These are phyloP conservation scores for Fusarium citri DNA, from an alignment of 2,329 filamentous ascomycete genomes.

Conservation along the genomic window DNA sequence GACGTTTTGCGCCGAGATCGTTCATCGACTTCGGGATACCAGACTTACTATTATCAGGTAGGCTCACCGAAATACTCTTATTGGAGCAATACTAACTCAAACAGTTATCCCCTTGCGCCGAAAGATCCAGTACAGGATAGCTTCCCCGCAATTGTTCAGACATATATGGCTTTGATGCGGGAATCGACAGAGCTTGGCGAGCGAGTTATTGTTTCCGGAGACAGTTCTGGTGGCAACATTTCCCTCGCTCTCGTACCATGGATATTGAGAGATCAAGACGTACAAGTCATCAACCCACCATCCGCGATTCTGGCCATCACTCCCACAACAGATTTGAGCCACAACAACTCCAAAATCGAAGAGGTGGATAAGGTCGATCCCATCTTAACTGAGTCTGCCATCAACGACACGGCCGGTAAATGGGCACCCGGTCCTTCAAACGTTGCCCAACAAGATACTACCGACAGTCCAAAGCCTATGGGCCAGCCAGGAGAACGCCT, in stretches of 20 bases:
- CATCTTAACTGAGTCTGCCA: conserved; percentile 32
- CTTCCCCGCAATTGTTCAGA: conserved; percentile 59
- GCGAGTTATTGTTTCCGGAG: conserved; percentile 62
- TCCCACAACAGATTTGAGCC: conserved; percentile 56
- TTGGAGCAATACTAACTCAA: fast-evolving
- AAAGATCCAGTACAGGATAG: conserved; percentile 60
- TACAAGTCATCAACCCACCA: conserved; percentile 48
- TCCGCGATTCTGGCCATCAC: conserved; percentile 53
- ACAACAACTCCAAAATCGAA: conserved; percentile 36
- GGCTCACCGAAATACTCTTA: fast-evolving
- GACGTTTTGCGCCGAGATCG: conserved; percentile 60
- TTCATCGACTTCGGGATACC: conserved; percentile 53
- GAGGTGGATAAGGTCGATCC: conserved; percentile 40
- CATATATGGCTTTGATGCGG: conserved; percentile 57
- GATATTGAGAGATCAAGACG: conserved; percentile 47
- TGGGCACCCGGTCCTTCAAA: conserved; percentile 39
- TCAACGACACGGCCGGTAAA: conserved; percentile 40
- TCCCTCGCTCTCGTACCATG: conserved; percentile 53
- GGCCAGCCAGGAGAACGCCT: fast-evolving
- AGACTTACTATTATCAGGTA: conserved; percentile 48
- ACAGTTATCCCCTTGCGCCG: conserved; percentile 64
- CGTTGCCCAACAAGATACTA: neutral
- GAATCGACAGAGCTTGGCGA: conserved; percentile 53
- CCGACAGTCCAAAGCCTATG: fast-evolving
- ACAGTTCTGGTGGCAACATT: conserved; percentile 67